Percentiles rank a stretch among this genome's conserved stretches.
These are phyloP conservation scores for Camellia oleifera DNA, from an alignment of 179 eudicot species.

Conservation along the genomic window DNA sequence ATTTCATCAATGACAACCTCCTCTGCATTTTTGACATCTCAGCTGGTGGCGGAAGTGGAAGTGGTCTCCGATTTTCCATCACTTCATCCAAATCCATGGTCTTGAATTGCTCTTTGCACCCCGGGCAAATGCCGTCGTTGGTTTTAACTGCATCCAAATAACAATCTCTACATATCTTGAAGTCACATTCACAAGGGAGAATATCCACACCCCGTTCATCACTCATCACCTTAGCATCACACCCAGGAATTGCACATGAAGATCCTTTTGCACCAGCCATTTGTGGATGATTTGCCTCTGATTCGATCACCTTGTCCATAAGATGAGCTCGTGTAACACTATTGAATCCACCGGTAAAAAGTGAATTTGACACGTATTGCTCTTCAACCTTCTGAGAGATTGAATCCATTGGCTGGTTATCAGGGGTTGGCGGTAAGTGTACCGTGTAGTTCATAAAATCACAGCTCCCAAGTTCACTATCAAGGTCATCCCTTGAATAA, in stretches of 20 bases:
- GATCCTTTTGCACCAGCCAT: conserved; percentile 90
- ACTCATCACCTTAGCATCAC: conserved; percentile 87
- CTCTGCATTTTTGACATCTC: conserved; percentile 78
- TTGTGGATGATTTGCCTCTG: conserved; percentile 75
- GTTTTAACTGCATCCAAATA: conserved; percentile 67
- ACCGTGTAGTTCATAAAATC: conserved; percentile 71
- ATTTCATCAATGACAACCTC: conserved; percentile 77
- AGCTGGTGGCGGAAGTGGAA: conserved; percentile 48
- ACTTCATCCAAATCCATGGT: conserved; percentile 46
- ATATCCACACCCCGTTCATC: conserved; percentile 68
- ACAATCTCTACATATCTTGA: conserved; percentile 86
- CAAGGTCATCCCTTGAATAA: conserved; percentile 72
- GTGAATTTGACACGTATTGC: conserved; percentile 72
- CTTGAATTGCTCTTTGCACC: conserved; percentile 85
- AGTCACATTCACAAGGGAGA: conserved; percentile 83
- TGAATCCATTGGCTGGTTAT: conserved; percentile 80
- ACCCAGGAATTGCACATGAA: conserved; percentile 62
- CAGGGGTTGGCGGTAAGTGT: conserved; percentile 71
- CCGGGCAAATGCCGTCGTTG: conserved; percentile 64
- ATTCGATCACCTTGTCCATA: conserved; percentile 83
- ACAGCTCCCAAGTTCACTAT: conserved; percentile 60
- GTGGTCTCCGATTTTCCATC: conserved; percentile 30
- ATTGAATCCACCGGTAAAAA: conserved; percentile 83
- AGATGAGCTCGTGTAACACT: conserved; percentile 76
- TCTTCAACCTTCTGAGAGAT: conserved; percentile 82